Base-by-base conservation (phyloP, 2,329 filamentous ascomycete genomes). In the Claviceps sp. region DNA sequence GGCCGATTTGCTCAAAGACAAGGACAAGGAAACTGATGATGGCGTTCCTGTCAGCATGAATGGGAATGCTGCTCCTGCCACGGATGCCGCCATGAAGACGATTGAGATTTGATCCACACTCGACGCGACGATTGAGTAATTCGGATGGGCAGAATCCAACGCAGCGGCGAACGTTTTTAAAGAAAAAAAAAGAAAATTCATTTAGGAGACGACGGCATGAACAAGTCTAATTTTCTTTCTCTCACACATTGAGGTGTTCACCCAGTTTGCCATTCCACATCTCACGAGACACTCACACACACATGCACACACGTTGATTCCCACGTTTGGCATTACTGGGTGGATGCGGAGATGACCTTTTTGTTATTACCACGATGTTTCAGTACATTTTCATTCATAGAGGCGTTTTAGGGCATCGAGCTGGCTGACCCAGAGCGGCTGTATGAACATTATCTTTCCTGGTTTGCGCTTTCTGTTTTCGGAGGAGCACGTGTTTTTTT, bases 71-170 rank as follows among this genome's bases (percentile, higher is more conserved):
- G 61, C 66, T 7, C 67, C 68, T 51, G 65, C 69, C 40, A 58
- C 66, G 11, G 76, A 78, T 51, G 76, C 73, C 53, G 67, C 70
- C 36, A 78, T 81, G 77, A 81, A 79, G 69, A 78, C 76, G 54
- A 81, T 81, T 65, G 77, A 80, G 65, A 81, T 81, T 59, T 81
- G 54, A 64, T 49, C 9, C 34, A 26, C 37, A 17, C 8, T 29
- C 26, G 20, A 38, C 13, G 2, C 26, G 22, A 38, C 20, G 34
- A 37, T n/a, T 17, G n/a, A 20, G 42, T 42, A 23, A 23, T 17
- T 22, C 39, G 14, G 26, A 13, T 5, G 17, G 9, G 20, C 29
- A 17, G 23, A 7, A 20, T 5, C 20, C 17, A n/a, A 14, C 40
- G n/a, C 20, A 49, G 23, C 47, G 45, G 29, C 40, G 39, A n/a